Conservation (phyloP, 768 basidiomycete species). For the Leccinum incarnatum region DNA sequence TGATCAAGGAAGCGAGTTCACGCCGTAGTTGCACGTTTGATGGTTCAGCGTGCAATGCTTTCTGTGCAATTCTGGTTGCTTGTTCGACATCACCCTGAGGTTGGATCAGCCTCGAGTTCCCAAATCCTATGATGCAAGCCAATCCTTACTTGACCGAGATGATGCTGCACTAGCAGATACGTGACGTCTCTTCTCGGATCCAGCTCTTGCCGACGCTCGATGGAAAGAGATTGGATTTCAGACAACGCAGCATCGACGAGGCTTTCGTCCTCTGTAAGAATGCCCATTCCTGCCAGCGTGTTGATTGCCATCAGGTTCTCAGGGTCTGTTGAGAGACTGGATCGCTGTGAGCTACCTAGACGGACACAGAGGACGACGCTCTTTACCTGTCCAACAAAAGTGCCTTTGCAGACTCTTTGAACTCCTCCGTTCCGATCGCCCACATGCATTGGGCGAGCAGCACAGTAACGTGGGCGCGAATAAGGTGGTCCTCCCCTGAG, state of each 20-base stretch:
- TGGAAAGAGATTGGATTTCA: conserved; percentile 69
- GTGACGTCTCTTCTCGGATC: conserved; percentile 72
- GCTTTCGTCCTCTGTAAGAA: conserved; percentile 72
- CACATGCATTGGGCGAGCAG: conserved; percentile 85
- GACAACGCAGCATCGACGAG: conserved; percentile 85
- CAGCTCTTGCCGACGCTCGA: conserved; percentile 59
- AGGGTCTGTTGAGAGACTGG: conserved; percentile 72
- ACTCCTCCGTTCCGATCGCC: conserved; percentile 75
- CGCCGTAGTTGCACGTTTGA: conserved; percentile 46
- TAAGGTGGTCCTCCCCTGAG: conserved; percentile 43
- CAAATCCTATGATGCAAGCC: neutral
- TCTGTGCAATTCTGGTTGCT: conserved; percentile 55
- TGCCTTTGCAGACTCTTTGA: conserved; percentile 70
- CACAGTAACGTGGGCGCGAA: conserved; percentile 70
- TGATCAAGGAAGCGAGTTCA: conserved; percentile 51
- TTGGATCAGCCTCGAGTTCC: neutral
- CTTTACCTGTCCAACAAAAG: conserved; percentile 80
- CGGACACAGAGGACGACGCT: neutral
- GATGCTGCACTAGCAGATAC: conserved; percentile 68
- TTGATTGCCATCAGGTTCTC: conserved; percentile 82
- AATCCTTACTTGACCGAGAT: conserved; percentile 66
- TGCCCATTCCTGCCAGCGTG: conserved; percentile 85
- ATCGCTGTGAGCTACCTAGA: conserved; percentile 13
- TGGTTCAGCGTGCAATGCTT: conserved; percentile 57
- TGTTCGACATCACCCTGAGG: conserved; percentile 46